Evolutionary conservation across 2,329 filamentous ascomycete genomes (phyloP).

Genomic region (Pyrenochaeta sp.): DNA sequence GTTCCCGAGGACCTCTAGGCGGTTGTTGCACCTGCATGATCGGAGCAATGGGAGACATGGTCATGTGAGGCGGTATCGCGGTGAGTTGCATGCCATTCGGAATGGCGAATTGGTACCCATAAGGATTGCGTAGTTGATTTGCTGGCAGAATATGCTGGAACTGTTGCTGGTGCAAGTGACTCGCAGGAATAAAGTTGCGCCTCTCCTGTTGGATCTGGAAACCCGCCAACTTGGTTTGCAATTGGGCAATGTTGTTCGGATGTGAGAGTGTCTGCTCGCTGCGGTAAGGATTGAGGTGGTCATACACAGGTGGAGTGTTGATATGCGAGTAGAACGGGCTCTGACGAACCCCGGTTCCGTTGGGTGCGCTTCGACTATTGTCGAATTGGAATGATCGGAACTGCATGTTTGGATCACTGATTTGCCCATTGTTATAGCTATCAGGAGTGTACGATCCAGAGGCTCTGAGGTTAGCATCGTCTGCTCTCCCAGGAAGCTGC

Average conservation of each 20-base stretch:
- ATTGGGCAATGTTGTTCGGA: conserved; percentile 53
- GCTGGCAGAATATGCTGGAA: conserved; percentile 45
- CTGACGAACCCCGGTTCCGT: conserved; percentile 52
- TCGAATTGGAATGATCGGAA: conserved; percentile 51
- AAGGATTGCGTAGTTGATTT: conserved; percentile 46
- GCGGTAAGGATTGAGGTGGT: conserved; percentile 52
- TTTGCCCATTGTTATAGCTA: conserved; percentile 40
- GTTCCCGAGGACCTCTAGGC: conserved; percentile 57
- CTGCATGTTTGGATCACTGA: conserved; percentile 45
- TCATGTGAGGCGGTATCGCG: conserved; percentile 41
- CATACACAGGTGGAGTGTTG: conserved; percentile 55
- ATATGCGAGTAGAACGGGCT: conserved; percentile 57
- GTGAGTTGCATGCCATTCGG: conserved; percentile 47
- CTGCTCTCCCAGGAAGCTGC: conserved; percentile 26
- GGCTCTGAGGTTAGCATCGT: conserved; percentile 25
- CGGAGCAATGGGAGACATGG: conserved; percentile 44
- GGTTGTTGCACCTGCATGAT: conserved; percentile 49
- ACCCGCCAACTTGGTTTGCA: conserved; percentile 59
- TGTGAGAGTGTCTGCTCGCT: conserved; percentile 51
- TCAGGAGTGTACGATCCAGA: conserved; percentile 46
- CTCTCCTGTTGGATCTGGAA: conserved; percentile 54
- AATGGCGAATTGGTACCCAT: conserved; percentile 45
- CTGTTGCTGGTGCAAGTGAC: conserved; percentile 42
- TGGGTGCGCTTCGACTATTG: conserved; percentile 53
- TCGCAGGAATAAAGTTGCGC: conserved; percentile 41